A percentile compares a stretch with the other conserved stretches of the same genome.
Conservation (phyloP, 1,284 basidiomycete genomes). For the Meripilus lineatus region DNA sequence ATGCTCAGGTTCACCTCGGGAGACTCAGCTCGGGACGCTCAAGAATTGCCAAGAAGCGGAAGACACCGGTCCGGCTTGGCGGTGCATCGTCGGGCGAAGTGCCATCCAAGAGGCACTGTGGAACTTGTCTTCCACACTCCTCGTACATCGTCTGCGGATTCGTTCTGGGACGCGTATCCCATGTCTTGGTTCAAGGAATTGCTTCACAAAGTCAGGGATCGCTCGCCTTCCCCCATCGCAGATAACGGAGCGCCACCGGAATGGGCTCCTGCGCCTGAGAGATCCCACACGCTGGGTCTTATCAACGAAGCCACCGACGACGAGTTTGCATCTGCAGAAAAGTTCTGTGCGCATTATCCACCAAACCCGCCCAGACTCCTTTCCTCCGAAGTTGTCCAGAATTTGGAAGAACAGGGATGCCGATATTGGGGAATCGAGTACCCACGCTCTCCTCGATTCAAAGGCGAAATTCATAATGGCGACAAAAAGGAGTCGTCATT, state of each 20-base stretch:
- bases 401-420: constrained; percentile 40
- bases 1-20: too few relatives aligned
- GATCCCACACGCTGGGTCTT: constrained; percentile 40
- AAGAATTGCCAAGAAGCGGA: too few relatives aligned
- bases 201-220: too few relatives aligned
- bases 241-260: constrained; percentile 30
- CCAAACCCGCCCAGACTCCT: constrained; percentile 38
- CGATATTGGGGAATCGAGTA: constrained; percentile 46
- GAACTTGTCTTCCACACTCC: too few relatives aligned
- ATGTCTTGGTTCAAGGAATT: background rate
- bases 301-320: constrained; percentile 48
- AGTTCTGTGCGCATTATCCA: constrained; percentile 42
- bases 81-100: too few relatives aligned
- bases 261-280: constrained; percentile 47
- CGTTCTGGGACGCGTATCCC: too few relatives aligned
- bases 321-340: constrained; percentile 45
- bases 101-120: too few relatives aligned
- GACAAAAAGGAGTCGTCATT: constrained; percentile 31
- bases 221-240: background rate
- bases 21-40: too few relatives aligned
- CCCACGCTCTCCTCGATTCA: constrained; percentile 33
- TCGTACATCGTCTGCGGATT: too few relatives aligned
- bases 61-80: too few relatives aligned
- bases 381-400: constrained; percentile 43
- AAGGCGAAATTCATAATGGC: constrained; percentile 33